Evolutionary conservation across 148 eudicot species (phyloP).

Genomic region (Rhododendron simsii): DNA sequence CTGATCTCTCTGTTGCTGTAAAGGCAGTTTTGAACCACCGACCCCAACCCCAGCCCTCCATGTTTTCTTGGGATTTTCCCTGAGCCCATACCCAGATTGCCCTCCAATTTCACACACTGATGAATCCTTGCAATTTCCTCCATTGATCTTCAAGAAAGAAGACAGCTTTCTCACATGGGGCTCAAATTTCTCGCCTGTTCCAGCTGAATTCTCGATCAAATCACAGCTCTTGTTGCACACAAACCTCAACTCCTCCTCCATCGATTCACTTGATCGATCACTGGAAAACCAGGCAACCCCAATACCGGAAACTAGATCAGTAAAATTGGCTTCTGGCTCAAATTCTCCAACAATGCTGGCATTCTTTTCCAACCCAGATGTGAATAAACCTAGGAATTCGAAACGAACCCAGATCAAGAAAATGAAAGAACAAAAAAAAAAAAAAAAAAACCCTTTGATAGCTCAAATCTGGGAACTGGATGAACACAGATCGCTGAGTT

Average conservation of each 20-base stretch:
- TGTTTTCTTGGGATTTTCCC: conserved; percentile 81
- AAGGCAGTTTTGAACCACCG: conserved; percentile 10
- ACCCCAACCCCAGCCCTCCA: conserved; percentile 43
- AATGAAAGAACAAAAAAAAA: not conserved
- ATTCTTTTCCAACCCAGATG: conserved; percentile 8
- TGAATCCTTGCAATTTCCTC: not conserved
- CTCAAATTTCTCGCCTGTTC: conserved; percentile 33
- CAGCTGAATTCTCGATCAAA: conserved; percentile 46
- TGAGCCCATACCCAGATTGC: conserved; percentile 50
- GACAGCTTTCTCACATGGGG: conserved; percentile 23
- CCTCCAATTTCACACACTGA: conserved; percentile 22
- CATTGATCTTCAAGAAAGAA: not conserved
- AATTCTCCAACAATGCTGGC: conserved; percentile 2
- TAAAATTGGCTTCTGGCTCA: conserved; percentile 3
- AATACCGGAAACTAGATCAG: conserved; percentile 11
- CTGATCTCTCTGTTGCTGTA: conserved; percentile 22
- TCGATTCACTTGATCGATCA: conserved; percentile 8
- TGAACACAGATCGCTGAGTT: conserved; percentile 48
- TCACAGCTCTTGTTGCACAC: conserved; percentile 89
- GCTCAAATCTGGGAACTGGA: conserved; percentile 42
- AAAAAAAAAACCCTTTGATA: conserved; percentile 3
- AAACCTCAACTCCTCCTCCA: conserved; percentile 46
- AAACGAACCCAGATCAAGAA: conserved; percentile 12
- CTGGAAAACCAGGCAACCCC: conserved; percentile 9
- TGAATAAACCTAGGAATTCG: not conserved